These are phyloP conservation scores for Calocybe cyanea DNA, from an alignment of 768 basidiomycete species.

Conservation along the genomic window DNA sequence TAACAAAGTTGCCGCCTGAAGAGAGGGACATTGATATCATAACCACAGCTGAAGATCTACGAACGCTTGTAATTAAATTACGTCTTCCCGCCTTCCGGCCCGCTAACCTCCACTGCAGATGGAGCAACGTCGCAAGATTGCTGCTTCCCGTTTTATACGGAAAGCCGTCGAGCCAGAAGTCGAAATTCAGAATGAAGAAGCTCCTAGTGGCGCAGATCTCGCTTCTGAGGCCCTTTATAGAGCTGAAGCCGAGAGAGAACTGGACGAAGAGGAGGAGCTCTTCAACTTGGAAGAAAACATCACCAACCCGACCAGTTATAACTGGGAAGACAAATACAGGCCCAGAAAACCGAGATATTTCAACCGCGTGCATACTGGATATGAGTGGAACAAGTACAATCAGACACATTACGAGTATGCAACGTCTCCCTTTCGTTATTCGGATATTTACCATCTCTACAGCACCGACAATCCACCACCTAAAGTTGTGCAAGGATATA, in stretches of 20 bases:
- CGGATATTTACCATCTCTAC: constrained; percentile 11
- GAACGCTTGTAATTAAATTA: constrained; percentile 51
- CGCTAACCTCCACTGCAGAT: constrained; percentile 42
- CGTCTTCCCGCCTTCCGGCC: not conserved
- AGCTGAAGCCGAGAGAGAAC: constrained; percentile 86
- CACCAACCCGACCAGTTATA: constrained; percentile 78
- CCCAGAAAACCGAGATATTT: constrained; percentile 98
- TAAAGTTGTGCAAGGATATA: constrained; percentile 99
- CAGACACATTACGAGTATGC: constrained; percentile 98
- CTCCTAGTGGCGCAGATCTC: constrained; percentile 63
- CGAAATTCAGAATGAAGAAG: constrained; percentile 54
- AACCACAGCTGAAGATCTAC: constrained; percentile 60
- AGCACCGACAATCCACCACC: constrained; percentile 98
- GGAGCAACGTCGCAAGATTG: constrained; percentile 74
- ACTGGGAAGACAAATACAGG: constrained; percentile 98
- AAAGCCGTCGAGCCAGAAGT: constrained; percentile 62
- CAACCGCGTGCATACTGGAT: constrained; percentile 98
- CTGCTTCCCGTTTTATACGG: constrained; percentile 84
- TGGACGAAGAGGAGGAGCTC: constrained; percentile 94
- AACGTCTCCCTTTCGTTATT: constrained; percentile 1
- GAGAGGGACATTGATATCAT: constrained; percentile 81
- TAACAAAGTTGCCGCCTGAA: constrained; percentile 65
- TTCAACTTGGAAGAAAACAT: constrained; percentile 94
- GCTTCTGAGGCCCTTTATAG: constrained; percentile 89
- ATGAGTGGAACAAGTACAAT: constrained; percentile 99